Conservation (phyloP, 768 basidiomycete species). For the Botryobasidium botryosum region DNA sequence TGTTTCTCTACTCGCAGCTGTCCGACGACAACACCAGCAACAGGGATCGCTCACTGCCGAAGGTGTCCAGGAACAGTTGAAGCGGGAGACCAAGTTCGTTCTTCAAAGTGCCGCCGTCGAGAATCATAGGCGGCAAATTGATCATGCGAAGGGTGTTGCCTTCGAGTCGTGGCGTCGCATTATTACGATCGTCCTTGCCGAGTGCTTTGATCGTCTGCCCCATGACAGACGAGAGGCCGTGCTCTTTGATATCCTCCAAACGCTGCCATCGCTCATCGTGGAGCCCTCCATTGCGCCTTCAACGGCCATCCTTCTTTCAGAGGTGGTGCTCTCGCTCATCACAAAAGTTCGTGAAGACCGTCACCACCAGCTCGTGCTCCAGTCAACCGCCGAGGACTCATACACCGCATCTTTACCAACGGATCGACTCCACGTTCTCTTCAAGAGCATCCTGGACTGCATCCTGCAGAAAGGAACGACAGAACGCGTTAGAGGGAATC, state of each 20-base stretch:
- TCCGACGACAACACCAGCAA: constrained; percentile 42
- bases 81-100: constrained; percentile 54
- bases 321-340: constrained; percentile 61
- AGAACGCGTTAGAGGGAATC: constrained; percentile 80
- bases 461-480: constrained; percentile 59
- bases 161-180: constrained; percentile 76
- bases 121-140: constrained; percentile 73
- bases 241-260: constrained; percentile 77
- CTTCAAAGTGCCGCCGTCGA: constrained; percentile 72
- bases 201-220: constrained; percentile 71
- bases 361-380: constrained; percentile 47
- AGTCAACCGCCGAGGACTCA: constrained; percentile 43
- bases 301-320: constrained; percentile 69
- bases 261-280: constrained; percentile 52
- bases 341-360: constrained; percentile 81
- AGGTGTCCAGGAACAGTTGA: constrained; percentile 33
- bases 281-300: constrained; percentile 48
- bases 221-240: constrained; percentile 73
- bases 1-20: constrained; percentile 44
- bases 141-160: constrained; percentile 46
- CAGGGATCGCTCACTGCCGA: constrained; percentile 45
- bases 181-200: constrained; percentile 70
- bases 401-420: constrained; percentile 57
- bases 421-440: constrained; percentile 58
- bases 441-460: constrained; percentile 58